A percentile compares a stretch with the other conserved stretches of the same genome.
Evolutionary conservation across 2,329 filamentous ascomycete genomes (phyloP).

Genomic region (Ascochyta viciae-villosae): DNA sequence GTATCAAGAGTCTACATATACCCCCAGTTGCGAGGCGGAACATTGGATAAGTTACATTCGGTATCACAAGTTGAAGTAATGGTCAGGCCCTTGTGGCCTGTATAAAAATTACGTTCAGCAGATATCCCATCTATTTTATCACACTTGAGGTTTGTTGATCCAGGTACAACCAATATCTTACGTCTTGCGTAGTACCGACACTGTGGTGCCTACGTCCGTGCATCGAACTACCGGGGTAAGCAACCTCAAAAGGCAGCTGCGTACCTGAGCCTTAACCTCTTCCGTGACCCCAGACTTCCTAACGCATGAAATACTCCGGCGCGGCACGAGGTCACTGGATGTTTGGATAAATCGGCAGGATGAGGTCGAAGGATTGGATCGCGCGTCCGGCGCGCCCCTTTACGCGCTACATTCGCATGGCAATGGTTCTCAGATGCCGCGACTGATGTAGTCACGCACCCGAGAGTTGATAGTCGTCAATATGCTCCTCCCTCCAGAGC

Average conservation of each 20-base stretch:
- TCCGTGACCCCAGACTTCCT: background rate
- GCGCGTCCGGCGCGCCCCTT: conserved; percentile 1
- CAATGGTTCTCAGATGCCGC: background rate
- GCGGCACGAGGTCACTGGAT: background rate
- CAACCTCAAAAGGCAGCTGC: conserved; percentile 11
- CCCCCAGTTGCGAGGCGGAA: background rate
- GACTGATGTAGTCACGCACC: background rate
- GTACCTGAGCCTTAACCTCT: conserved; percentile 1
- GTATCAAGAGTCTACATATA: background rate
- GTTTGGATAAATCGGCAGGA: background rate
- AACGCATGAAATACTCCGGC: conserved; percentile 3
- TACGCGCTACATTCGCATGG: background rate
- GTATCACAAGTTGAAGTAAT: background rate
- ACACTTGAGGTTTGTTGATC: no score
- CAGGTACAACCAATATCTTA: background rate
- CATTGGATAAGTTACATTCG: background rate
- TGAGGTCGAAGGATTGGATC: background rate
- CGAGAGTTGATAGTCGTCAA: background rate
- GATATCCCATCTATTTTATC: background rate
- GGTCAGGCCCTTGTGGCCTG: no score
- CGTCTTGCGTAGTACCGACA: background rate
- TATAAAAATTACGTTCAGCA: background rate
- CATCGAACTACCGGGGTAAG: background rate
- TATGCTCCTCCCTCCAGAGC: conserved; percentile 10
- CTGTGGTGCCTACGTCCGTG: background rate